Percentiles rank a stretch among this genome's conserved stretches.
Evolutionary conservation across 495 filamentous ascomycete species (phyloP).

Genomic region (Trichoderma reesei): DNA sequence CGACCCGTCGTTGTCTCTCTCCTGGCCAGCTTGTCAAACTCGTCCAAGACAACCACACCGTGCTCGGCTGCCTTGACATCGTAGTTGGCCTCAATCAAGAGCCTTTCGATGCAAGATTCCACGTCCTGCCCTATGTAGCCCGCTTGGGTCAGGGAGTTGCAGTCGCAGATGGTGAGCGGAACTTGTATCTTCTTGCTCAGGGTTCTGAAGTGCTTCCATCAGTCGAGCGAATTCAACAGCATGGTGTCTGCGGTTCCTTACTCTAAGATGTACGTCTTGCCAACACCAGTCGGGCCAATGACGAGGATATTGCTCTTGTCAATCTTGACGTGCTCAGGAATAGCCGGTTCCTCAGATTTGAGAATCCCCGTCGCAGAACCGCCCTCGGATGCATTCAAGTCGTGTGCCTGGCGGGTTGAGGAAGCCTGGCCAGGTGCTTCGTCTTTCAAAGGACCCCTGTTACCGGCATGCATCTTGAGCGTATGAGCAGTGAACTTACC

Average conservation of each 20-base stretch:
- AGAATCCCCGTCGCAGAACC: conserved; percentile 24
- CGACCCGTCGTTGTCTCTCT: conserved; percentile 46
- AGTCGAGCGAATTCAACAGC: conserved; percentile 3
- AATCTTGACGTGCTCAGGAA: conserved; percentile 59
- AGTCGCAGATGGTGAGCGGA: conserved; percentile 95
- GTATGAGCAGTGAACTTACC: conserved; percentile 30
- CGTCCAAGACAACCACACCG: conserved; percentile 91
- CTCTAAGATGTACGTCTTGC: conserved; percentile 92
- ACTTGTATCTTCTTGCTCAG: conserved; percentile 62
- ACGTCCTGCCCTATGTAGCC: conserved; percentile 97
- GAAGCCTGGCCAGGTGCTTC: conserved; percentile 69
- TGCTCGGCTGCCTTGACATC: conserved; percentile 76
- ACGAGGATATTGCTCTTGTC: conserved; percentile 96
- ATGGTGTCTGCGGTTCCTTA: conserved; percentile 17
- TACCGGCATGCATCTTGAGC: conserved; percentile 19
- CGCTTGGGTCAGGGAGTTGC: conserved; percentile 92
- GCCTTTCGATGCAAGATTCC: conserved; percentile 81
- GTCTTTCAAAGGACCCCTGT: conserved; percentile 46
- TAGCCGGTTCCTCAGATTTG: conserved; percentile 31
- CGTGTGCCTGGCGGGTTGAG: conserved; percentile 38
- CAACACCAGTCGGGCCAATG: conserved; percentile 88
- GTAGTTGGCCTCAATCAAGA: conserved; percentile 85
- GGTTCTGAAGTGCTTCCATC: conserved; percentile 24
- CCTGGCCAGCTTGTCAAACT: conserved; percentile 88
- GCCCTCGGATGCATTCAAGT: conserved; percentile 15